These are phyloP conservation scores for Casuarina glauca DNA, from an alignment of 306 rosid species.

Conservation along the genomic window DNA sequence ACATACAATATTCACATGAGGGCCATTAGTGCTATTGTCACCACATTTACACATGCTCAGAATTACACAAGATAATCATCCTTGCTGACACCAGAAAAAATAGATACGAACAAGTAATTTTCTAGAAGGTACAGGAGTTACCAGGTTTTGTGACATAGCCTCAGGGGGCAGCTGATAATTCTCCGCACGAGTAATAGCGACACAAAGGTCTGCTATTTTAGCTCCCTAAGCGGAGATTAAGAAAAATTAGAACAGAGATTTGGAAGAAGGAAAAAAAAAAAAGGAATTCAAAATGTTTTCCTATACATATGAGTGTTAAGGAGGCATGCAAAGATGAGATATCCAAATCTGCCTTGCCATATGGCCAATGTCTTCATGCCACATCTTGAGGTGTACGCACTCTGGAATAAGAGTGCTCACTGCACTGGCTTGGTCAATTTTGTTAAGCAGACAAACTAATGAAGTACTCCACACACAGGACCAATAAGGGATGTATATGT, in stretches of 20 bases:
- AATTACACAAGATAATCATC: slow-evolving; percentile 3
- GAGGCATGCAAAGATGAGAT: neutral
- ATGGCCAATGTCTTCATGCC: neutral
- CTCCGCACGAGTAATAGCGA: slow-evolving; percentile 61
- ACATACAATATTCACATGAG: neutral
- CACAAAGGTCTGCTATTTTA: slow-evolving; percentile 53
- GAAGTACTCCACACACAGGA: neutral
- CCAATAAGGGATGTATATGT: too few species aligned
- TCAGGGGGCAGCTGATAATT: slow-evolving; percentile 79
- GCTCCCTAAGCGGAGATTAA: slow-evolving; percentile 56
- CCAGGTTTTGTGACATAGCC: slow-evolving; percentile 52
- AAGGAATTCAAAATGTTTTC: neutral
- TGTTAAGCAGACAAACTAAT: neutral
- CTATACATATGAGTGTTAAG: neutral
- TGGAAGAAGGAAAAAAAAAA: too few species aligned
- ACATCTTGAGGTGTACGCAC: neutral
- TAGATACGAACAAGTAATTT: neutral
- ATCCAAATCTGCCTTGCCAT: neutral
- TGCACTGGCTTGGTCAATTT: neutral
- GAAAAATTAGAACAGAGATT: neutral
- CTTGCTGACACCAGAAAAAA: neutral
- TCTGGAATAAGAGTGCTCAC: neutral
- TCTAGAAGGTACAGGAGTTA: slow-evolving; percentile 33
- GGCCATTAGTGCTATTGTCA: neutral
- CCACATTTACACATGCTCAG: slow-evolving; percentile 1